phyloP scores from a whole-genome alignment of 2,329 filamentous ascomycete genomes.

The Talaromyces sp. region DNA sequence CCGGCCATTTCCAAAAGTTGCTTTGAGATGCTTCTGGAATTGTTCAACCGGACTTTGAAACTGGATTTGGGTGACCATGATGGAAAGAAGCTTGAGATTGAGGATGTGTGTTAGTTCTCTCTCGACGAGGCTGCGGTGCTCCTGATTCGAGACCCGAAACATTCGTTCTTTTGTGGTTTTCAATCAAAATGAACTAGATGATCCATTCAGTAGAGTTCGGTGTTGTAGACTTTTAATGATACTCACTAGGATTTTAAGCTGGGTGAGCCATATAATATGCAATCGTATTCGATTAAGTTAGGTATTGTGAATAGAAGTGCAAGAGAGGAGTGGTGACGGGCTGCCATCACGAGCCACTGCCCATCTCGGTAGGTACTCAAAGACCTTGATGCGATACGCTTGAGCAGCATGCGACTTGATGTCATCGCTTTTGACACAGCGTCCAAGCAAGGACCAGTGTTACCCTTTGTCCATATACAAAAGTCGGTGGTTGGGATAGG shows the following conservation, averaged over 20 bases:
- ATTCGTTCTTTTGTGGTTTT: too few relatives aligned
- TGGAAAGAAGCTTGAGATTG: constrained; percentile 59
- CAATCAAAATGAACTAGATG: neutral
- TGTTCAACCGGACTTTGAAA: constrained; percentile 76
- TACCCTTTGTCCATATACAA: neutral
- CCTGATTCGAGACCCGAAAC: neutral
- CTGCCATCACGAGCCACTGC: neutral
- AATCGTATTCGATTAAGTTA: too few relatives aligned
- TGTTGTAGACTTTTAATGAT: neutral
- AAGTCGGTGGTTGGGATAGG: neutral
- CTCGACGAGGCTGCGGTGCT: neutral
- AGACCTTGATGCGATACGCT: neutral
- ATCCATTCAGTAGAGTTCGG: neutral
- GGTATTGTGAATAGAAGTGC: too few relatives aligned
- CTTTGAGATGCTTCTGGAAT: constrained; percentile 83
- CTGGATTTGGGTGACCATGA: constrained; percentile 65
- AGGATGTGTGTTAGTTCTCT: constrained; percentile 64
- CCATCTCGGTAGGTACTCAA: neutral
- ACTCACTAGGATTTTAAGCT: neutral
- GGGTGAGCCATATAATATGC: neutral
- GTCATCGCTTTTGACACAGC: neutral
- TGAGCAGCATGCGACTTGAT: neutral
- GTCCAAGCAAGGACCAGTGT: neutral
- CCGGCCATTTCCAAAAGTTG: constrained; percentile 81
- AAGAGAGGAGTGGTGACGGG: too few relatives aligned